Evolutionary conservation across 352 stramenopile species (phyloP), one percentile per base, ranked within the genome.

Genomic region (Pythium insidiosum): DNA sequence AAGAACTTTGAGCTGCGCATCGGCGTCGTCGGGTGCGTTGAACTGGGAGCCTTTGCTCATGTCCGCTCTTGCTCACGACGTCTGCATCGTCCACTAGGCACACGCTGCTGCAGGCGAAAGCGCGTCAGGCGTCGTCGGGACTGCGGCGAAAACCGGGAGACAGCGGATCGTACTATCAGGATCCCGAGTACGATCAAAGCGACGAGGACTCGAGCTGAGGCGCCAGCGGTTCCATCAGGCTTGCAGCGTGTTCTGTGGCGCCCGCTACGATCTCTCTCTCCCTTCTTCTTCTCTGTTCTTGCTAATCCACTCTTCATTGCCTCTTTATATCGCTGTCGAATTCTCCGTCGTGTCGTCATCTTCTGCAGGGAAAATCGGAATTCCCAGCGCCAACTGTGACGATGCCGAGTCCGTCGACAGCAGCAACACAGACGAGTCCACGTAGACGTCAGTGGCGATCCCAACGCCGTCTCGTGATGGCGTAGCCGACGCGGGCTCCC

Each of bases 1-100:
- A 88, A 88, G 53, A 74, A 66, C 53, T 89, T 92, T 51, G 79
- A 92, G 30, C 47, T 92, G 47, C 74, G 77, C 12, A 84, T 92
- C 38, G 77, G 80, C 18, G 73, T 92, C 19, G 80, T 90, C 13
- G 77, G 66, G 63, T 73, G 15, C 13, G 22, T 49, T 18, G 5
- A 1, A 5, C 18, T 13, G 31, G 22, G 11, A n/a, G n/a, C n/a
- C n/a, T n/a, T n/a, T 24, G 21, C 15, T 50, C 23, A 13, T 30
- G 5, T 21, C 18, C 5, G 12, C 16, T 20, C 6, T 7, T 47
- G 31, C 35, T 35, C 16, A n/a, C 24, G 23, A 1, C 31, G 13
- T 13, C 9, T 45, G 28, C 2, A 4, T 19, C 12, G n/a, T 20
- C 13, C 25, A 19, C 7, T 42, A 72, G 71, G 5, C 76, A 89